A percentile compares a stretch with the other conserved stretches of the same genome.
Conservation (phyloP, 371 early-diverging fungal genomes). For the Smittium mucronatum region DNA sequence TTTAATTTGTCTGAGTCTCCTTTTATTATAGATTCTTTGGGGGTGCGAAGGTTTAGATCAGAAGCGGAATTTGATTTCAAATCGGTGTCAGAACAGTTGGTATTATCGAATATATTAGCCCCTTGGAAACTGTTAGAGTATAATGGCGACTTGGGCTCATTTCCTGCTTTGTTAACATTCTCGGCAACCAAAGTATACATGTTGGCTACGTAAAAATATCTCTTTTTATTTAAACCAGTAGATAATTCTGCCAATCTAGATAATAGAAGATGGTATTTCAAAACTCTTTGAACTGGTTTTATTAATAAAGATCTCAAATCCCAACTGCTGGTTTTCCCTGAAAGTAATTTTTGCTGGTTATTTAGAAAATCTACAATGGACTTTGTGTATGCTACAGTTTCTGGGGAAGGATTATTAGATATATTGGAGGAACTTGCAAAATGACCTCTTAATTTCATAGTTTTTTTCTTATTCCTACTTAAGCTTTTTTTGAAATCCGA, state of each 20-base stretch:
- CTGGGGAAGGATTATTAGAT: background rate
- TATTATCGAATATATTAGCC: background rate
- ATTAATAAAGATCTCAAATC: slow-evolving; percentile 83
- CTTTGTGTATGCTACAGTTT: background rate
- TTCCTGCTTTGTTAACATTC: slow-evolving; percentile 6
- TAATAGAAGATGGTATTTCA: slow-evolving; percentile 82
- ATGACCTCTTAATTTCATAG: background rate
- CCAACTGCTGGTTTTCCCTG: slow-evolving; percentile 42
- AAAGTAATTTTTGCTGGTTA: slow-evolving; percentile 22
- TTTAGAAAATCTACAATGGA: slow-evolving; percentile 18
- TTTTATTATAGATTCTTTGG: background rate
- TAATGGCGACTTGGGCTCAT: background rate
- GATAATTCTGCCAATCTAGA: slow-evolving; percentile 15
- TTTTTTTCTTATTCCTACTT: slow-evolving; percentile 11
- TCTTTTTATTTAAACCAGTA: background rate
- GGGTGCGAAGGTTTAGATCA: too few relatives aligned
- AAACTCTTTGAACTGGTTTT: slow-evolving; percentile 92
- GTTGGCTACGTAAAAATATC: background rate
- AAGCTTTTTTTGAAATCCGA: slow-evolving; percentile 8
- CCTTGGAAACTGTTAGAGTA: background rate
- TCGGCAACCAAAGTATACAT: slow-evolving; percentile 6
- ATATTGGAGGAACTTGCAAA: background rate
- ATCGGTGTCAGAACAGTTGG: background rate
- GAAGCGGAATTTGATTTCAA: background rate
- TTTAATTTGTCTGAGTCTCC: background rate